Conservation (phyloP, 441 rosid genomes). For the Flueggea neowawraea region DNA sequence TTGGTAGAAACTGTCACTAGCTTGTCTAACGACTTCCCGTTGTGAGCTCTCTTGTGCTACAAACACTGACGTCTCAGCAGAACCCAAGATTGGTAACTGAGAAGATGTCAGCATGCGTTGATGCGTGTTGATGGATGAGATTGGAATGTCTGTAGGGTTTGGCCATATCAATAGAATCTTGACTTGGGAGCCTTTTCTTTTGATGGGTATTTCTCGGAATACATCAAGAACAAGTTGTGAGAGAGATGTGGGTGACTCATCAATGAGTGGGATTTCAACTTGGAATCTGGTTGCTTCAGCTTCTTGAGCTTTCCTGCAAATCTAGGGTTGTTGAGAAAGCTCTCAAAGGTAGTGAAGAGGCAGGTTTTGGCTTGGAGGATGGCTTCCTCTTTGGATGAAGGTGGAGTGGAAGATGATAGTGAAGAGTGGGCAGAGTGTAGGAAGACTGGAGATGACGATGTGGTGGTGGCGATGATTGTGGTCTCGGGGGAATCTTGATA, state of each 20-base stretch:
- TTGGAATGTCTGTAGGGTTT: not conserved
- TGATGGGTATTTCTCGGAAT: conserved; percentile 49
- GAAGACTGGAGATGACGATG: not conserved
- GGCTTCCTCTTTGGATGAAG: conserved; percentile 73
- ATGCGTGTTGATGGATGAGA: too few species aligned
- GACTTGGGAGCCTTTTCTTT: conserved; percentile 51
- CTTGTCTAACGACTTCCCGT: conserved; percentile 28
- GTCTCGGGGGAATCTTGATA: too few species aligned
- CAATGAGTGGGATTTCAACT: conserved; percentile 66
- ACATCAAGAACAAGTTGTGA: conserved; percentile 53
- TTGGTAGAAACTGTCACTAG: conserved; percentile 41
- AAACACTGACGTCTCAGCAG: conserved; percentile 60
- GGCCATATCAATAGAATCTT: conserved; percentile 62
- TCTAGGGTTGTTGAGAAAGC: conserved; percentile 74
- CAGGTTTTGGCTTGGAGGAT: conserved; percentile 75
- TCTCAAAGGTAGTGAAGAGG: conserved; percentile 59
- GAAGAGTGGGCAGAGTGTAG: conserved; percentile 35
- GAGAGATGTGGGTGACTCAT: conserved; percentile 67
- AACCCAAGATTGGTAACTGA: conserved; percentile 21
- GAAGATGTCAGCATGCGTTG: conserved; percentile 16
- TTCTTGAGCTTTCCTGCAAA: too few species aligned
- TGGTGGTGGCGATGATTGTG: not conserved
- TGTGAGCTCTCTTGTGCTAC: conserved; percentile 62
- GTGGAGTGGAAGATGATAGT: conserved; percentile 44
- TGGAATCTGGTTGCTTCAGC: conserved; percentile 81